Evolutionary conservation across 495 filamentous ascomycete genomes (phyloP).

Genomic region (Podospora didyma): DNA sequence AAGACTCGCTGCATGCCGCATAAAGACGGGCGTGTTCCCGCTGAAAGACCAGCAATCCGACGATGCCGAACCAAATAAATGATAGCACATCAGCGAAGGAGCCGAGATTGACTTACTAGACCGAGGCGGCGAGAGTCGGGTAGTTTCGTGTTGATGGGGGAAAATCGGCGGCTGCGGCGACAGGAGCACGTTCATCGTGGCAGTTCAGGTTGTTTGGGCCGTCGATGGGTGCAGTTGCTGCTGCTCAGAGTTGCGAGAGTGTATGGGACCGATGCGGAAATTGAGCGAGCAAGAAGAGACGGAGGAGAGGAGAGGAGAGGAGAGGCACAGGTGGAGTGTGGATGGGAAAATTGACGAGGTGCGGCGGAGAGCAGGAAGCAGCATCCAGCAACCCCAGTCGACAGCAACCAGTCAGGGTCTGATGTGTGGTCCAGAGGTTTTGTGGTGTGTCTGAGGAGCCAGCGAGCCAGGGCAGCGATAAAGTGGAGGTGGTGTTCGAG

Average conservation of each 20-base stretch:
- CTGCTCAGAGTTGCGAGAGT: neutral
- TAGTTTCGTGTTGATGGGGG: conserved; percentile 70
- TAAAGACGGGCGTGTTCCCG: neutral
- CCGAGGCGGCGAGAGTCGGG: conserved; percentile 66
- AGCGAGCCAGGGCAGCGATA: conserved; percentile 12
- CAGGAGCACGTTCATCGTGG: conserved; percentile 47
- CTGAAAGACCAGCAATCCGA: conserved; percentile 1
- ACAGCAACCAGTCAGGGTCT: conserved; percentile 26
- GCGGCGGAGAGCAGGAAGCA: conserved; percentile 25
- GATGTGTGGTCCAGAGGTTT: conserved; percentile 28
- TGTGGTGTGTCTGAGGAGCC: conserved; percentile 12
- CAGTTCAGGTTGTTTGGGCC: too few relatives aligned
- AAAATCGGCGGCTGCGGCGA: conserved; percentile 62
- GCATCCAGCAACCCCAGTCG: conserved; percentile 22
- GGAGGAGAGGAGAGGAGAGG: conserved; percentile 6
- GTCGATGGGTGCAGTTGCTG: neutral
- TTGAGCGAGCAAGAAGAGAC: conserved; percentile 3
- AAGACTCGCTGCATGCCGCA: neutral
- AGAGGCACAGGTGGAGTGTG: conserved; percentile 16
- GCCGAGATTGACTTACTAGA: conserved; percentile 53
- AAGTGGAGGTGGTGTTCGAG: conserved; percentile 10
- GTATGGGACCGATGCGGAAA: conserved; percentile 4
- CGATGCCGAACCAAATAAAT: conserved; percentile 9
- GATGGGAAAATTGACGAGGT: conserved; percentile 35
- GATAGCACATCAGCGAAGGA: neutral